phyloP scores from a whole-genome alignment of 2,329 filamentous ascomycete species.

The Nakataea oryzae region DNA sequence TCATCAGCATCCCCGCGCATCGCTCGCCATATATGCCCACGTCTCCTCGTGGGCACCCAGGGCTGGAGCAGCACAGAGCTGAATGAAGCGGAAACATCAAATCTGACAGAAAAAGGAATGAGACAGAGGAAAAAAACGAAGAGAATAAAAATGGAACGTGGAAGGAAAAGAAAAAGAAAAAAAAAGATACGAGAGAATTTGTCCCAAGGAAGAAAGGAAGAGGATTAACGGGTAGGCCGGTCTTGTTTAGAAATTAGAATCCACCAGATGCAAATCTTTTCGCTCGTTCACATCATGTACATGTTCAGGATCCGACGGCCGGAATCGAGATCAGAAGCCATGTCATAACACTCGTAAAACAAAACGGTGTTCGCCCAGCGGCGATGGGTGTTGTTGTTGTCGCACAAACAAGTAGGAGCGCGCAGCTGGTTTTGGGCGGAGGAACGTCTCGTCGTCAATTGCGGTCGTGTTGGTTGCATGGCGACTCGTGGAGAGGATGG shows the following conservation, averaged over 20 bases:
- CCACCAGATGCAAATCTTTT: not conserved
- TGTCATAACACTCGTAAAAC: not conserved
- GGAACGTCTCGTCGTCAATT: not conserved
- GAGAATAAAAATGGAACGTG: too few species aligned
- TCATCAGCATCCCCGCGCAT: not conserved
- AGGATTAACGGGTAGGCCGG: not conserved
- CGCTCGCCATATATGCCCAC: not conserved
- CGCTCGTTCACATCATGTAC: slow-evolving; percentile 1
- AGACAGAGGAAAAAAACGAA: slow-evolving; percentile 9
- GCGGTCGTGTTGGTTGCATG: not conserved
- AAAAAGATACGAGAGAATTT: slow-evolving; percentile 2
- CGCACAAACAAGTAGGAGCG: not conserved
- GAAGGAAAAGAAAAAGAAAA: slow-evolving; percentile 3
- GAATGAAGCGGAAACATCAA: not conserved
- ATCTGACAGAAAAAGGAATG: not conserved
- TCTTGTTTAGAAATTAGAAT: not conserved
- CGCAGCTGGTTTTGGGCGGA: not conserved
- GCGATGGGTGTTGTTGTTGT: not conserved
- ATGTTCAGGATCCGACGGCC: not conserved
- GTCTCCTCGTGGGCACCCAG: not conserved
- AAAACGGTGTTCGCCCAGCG: not conserved
- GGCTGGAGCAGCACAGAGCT: not conserved
- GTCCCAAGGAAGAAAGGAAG: slow-evolving; percentile 5
- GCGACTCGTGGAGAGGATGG: not conserved
- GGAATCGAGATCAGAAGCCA: not conserved